These are phyloP conservation scores for Pelagophyceae sp. DNA, from an alignment of 352 stramenopile genomes.

Conservation along the genomic window DNA sequence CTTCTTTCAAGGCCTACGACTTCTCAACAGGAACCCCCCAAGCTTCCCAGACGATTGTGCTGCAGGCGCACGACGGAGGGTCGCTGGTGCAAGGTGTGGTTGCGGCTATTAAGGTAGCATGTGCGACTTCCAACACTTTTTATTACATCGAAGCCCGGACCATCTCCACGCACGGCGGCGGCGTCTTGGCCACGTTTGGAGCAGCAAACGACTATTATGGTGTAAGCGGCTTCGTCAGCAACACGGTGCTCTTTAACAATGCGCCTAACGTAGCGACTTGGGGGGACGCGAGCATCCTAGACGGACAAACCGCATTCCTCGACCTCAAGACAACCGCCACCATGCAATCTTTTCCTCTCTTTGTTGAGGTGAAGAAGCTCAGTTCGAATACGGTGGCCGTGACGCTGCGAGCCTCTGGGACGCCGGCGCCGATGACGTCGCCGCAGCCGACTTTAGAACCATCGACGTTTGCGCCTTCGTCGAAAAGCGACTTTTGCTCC, in stretches of 20 bases:
- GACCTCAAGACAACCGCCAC: too few species aligned
- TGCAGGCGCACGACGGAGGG: not conserved
- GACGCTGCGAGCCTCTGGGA: too few species aligned
- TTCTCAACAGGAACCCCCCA: not conserved
- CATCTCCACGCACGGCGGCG: not conserved
- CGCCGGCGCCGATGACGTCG: too few species aligned
- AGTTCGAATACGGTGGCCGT: too few species aligned
- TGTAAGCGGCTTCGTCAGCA: not conserved
- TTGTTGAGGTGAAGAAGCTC: too few species aligned
- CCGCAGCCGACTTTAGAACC: too few species aligned
- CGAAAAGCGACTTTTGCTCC: too few species aligned
- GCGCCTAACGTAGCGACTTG: not conserved
- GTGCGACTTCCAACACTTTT: not conserved
- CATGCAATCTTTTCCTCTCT: too few species aligned
- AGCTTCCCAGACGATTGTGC: not conserved
- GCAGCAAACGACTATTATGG: not conserved
- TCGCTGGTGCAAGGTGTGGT: not conserved
- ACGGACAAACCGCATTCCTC: too few species aligned
- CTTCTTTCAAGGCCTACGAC: too few species aligned
- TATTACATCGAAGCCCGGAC: not conserved
- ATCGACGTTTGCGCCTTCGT: too few species aligned
- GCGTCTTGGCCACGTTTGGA: not conserved
- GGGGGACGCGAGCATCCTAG: not conserved
- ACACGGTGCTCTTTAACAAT: not conserved
- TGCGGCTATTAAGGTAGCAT: not conserved